Evolutionary conservation across 208 protist species (phyloP).

Genomic region (Crithidia bombi): DNA sequence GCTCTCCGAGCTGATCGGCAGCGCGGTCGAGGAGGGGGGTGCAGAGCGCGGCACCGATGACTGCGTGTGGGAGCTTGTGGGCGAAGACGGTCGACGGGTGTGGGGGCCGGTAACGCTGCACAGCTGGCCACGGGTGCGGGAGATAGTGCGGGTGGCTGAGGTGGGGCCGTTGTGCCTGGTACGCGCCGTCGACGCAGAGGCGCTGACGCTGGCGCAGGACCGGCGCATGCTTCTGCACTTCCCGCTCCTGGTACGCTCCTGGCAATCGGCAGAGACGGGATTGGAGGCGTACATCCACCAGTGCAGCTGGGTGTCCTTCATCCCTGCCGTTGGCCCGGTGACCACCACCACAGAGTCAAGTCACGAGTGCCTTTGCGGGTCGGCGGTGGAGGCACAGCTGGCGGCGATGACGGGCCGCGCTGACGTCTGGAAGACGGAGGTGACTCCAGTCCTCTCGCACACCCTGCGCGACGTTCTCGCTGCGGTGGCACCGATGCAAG

Average conservation of each 20-base stretch:
- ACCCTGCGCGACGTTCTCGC: conserved; percentile 14
- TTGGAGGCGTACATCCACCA: conserved; percentile 22
- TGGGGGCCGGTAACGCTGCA: conserved; percentile 18
- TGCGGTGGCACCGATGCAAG: conserved; percentile 23
- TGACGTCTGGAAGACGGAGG: conserved; percentile 17
- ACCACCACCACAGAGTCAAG: neutral
- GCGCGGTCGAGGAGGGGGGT: conserved; percentile 23
- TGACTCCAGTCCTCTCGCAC: conserved; percentile 14
- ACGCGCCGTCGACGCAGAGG: conserved; percentile 15
- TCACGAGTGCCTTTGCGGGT: neutral
- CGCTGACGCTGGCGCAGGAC: conserved; percentile 13
- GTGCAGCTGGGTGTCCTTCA: conserved; percentile 19
- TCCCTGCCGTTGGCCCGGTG: neutral
- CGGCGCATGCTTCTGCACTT: conserved; percentile 22
- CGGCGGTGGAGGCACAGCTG: conserved; percentile 12
- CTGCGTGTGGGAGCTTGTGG: conserved; percentile 20
- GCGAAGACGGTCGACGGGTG: conserved; percentile 18
- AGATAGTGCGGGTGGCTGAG: conserved; percentile 25
- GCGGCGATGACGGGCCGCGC: conserved; percentile 7
- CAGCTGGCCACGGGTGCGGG: conserved; percentile 22
- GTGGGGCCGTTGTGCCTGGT: conserved; percentile 10
- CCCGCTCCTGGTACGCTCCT: conserved; percentile 20
- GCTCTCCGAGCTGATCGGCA: conserved; percentile 18
- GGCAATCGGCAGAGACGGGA: conserved; percentile 11
- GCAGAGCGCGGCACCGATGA: neutral